A percentile compares a stretch with the other conserved stretches of the same genome.
phyloP scores from a whole-genome alignment of 2,329 filamentous ascomycete genomes.

The Ophiostoma tasmaniense region DNA sequence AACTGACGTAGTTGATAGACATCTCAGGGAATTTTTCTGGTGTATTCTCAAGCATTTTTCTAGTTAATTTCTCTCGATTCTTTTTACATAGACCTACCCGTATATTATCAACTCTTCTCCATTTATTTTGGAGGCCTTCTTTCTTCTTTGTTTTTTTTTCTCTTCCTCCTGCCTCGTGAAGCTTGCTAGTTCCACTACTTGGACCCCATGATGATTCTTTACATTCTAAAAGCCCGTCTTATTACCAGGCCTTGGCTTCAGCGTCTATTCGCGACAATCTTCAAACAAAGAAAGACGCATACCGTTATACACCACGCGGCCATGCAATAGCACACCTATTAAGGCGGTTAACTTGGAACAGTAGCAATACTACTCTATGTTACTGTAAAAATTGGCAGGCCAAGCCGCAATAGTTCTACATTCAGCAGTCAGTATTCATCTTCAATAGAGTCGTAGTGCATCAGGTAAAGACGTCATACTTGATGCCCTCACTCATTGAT shows the following conservation, averaged over 20 bases:
- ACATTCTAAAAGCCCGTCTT: background rate
- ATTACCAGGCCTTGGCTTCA: background rate
- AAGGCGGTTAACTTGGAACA: background rate
- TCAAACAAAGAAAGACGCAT: background rate
- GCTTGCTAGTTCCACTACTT: background rate
- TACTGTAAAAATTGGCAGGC: background rate
- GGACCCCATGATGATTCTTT: background rate
- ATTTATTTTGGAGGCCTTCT: background rate
- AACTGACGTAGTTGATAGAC: slow-evolving; percentile 4
- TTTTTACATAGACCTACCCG: background rate
- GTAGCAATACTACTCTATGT: background rate
- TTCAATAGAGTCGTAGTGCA: background rate
- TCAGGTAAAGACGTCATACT: background rate
- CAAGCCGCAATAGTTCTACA: background rate
- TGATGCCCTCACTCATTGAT: background rate
- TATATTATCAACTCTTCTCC: background rate
- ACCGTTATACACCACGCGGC: background rate
- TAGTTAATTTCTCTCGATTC: background rate
- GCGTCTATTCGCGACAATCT: background rate
- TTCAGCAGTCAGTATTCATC: background rate
- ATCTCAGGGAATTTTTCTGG: background rate
- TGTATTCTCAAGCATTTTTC: background rate
- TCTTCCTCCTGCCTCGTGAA: background rate
- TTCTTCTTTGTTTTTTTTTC: background rate
- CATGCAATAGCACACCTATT: background rate